phyloP scores from a whole-genome alignment of 1,284 basidiomycete species.

The Puccinia coronata region DNA sequence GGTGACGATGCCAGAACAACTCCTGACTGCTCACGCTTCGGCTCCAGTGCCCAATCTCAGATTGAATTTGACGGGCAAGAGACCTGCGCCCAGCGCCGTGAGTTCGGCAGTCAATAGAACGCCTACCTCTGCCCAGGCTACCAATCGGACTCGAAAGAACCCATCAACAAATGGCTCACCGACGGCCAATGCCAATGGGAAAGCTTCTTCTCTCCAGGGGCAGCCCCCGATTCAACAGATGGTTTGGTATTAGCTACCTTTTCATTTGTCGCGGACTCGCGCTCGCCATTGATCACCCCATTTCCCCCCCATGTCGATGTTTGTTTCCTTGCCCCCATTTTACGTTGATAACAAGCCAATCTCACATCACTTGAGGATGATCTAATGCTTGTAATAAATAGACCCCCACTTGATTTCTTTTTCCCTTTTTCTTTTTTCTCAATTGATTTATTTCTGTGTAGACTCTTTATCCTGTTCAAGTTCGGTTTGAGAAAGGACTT shows the following conservation, averaged over 20 bases:
- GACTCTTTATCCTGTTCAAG: too few species aligned
- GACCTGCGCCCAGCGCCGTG: neutral
- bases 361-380: too few species aligned
- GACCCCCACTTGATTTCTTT: too few species aligned
- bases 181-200: neutral
- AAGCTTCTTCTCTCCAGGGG: neutral
- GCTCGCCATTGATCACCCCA: neutral
- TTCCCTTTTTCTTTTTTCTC: too few species aligned
- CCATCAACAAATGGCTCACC: neutral
- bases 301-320: neutral
- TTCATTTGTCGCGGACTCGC: neutral
- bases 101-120: constrained; percentile 1
- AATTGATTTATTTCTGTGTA: too few species aligned
- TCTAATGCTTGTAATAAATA: too few species aligned
- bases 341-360: neutral
- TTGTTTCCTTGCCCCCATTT: neutral
- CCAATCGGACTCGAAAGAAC: constrained; percentile 20
- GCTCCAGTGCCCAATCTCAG: constrained; percentile 22
- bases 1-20: constrained; percentile 23
- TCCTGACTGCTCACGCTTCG: constrained; percentile 18
- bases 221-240: constrained; percentile 29
- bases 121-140: constrained; percentile 13
- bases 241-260: neutral
- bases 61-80: constrained; percentile 4
- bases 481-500: too few species aligned